Conservation (phyloP, 2,329 filamentous ascomycete species). For the Colletotrichum lini region DNA sequence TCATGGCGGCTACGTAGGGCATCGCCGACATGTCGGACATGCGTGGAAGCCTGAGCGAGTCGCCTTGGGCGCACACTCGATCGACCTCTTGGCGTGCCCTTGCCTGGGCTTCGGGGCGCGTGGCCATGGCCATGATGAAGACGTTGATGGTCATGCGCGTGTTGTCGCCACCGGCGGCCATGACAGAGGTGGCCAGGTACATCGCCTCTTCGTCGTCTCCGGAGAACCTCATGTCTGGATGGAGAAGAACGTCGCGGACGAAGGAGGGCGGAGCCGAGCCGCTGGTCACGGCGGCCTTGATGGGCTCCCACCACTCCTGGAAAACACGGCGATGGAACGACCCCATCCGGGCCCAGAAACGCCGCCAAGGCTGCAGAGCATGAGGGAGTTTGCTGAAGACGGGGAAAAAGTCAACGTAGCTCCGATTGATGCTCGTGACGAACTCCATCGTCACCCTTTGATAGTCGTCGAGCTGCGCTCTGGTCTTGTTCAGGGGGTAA, state of each 20-base stretch:
- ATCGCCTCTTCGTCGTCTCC: slow-evolving; percentile 55
- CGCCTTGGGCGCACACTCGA: slow-evolving; percentile 53
- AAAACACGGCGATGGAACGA: slow-evolving; percentile 52
- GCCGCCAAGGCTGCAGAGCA: slow-evolving; percentile 51
- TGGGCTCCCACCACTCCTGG: slow-evolving; percentile 52
- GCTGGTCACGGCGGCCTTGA: slow-evolving; percentile 45
- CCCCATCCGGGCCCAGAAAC: slow-evolving; percentile 51
- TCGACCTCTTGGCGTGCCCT: slow-evolving; percentile 60
- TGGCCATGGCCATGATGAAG: slow-evolving; percentile 48
- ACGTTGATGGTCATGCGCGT: slow-evolving; percentile 54
- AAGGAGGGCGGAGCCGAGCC: slow-evolving; percentile 52
- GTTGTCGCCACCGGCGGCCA: slow-evolving; percentile 62
- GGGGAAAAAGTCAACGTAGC: slow-evolving; percentile 57
- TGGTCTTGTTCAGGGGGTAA: slow-evolving; percentile 47
- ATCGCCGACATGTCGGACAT: slow-evolving; percentile 58
- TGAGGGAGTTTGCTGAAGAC: slow-evolving; percentile 49
- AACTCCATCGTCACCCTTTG: slow-evolving; percentile 57
- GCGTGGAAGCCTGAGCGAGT: slow-evolving; percentile 46
- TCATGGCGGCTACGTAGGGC: slow-evolving; percentile 56
- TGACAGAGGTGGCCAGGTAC: slow-evolving; percentile 54
- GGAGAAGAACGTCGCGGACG: slow-evolving; percentile 52
- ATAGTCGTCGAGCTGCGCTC: slow-evolving; percentile 42
- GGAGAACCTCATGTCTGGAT: slow-evolving; percentile 46
- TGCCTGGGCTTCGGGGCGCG: slow-evolving; percentile 51
- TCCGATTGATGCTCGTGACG: slow-evolving; percentile 52